Percentiles rank a stretch among this genome's conserved stretches.
These are phyloP conservation scores for Arthrinium phaeospermum DNA, from an alignment of 2,329 filamentous ascomycete genomes.

Conservation along the genomic window DNA sequence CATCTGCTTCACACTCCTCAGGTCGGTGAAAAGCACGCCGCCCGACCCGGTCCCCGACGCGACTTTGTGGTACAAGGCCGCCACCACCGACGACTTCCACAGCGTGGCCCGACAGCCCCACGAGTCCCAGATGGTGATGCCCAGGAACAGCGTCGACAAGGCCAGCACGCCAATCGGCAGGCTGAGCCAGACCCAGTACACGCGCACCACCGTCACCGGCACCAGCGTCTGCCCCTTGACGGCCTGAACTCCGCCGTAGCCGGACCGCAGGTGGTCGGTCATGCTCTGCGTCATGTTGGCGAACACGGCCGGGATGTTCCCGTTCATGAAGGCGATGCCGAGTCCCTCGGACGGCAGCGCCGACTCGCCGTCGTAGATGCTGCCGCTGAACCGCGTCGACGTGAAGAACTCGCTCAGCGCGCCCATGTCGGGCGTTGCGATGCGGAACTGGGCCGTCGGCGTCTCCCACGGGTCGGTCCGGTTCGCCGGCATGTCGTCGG, in stretches of 20 bases:
- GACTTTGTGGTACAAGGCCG: conserved; percentile 5
- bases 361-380: conserved; percentile 22
- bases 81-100: conserved; percentile 11
- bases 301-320: conserved; percentile 19
- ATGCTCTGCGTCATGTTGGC: conserved; percentile 25
- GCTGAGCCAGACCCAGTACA: conserved; percentile 3
- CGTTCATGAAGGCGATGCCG: conserved; percentile 8
- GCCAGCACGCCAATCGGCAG: background rate
- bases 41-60: too few species aligned
- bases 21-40: background rate
- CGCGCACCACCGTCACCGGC: background rate
- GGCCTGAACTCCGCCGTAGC: background rate
- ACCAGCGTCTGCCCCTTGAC: background rate
- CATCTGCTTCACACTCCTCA: background rate
- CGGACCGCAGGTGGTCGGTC: conserved; percentile 25
- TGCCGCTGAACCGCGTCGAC: conserved; percentile 23
- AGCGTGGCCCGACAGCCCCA: background rate
- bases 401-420: conserved; percentile 20
- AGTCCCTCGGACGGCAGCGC: conserved; percentile 17
- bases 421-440: conserved; percentile 13
- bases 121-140: background rate
- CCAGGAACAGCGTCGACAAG: background rate
- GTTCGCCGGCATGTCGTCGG: background rate
- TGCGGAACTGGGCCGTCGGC: background rate
- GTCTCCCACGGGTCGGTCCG: too few species aligned